These are phyloP conservation scores for Termitomyces sp. DNA, from an alignment of 768 basidiomycete species.

Conservation along the genomic window DNA sequence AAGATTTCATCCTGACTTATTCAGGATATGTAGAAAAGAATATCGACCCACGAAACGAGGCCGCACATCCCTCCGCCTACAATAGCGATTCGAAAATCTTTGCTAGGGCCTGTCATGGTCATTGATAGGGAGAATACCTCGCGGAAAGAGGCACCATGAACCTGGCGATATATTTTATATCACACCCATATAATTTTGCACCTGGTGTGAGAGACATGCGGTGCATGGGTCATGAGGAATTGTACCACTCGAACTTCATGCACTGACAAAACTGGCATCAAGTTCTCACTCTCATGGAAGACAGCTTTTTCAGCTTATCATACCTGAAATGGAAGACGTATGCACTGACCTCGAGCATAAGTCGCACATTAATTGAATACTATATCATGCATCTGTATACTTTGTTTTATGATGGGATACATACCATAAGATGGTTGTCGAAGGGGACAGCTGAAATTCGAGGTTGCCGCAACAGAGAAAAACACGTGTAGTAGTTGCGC, in stretches of 20 bases:
- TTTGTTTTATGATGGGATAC: neutral
- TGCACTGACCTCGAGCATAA: neutral
- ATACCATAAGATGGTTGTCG: neutral
- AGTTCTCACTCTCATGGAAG: neutral
- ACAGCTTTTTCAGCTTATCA: neutral
- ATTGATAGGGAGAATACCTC: neutral
- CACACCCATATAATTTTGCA: neutral
- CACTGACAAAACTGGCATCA: neutral
- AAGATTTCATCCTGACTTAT: neutral
- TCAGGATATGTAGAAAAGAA: neutral
- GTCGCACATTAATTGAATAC: neutral
- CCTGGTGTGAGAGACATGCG: neutral
- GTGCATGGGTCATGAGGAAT: neutral
- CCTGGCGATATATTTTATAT: neutral
- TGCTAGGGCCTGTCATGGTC: conserved; percentile 13
- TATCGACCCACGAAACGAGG: conserved; percentile 30
- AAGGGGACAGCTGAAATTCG: neutral
- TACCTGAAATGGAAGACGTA: neutral
- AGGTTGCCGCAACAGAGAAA: neutral
- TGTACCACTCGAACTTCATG: neutral
- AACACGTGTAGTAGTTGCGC: neutral
- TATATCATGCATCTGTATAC: neutral
- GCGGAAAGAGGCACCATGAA: neutral
- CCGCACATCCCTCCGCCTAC: conserved; percentile 56
- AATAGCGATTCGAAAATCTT: conserved; percentile 46